A percentile compares a stretch with the other conserved stretches of the same genome.
Evolutionary conservation across 2,329 filamentous ascomycete genomes (phyloP).

Genomic region (Cladosporium sp.): DNA sequence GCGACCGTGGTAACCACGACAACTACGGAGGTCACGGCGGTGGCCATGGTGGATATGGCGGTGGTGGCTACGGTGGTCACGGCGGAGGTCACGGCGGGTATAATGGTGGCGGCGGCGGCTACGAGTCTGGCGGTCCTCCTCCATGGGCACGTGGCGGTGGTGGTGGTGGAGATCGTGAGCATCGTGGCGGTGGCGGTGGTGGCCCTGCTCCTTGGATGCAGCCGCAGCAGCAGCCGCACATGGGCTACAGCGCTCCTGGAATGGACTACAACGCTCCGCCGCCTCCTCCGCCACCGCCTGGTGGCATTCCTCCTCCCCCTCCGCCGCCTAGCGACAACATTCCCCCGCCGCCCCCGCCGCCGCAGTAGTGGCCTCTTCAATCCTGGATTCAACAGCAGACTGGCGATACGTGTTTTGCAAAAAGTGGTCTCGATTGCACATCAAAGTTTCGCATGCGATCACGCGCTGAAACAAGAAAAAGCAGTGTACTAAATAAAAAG

Average conservation of each 20-base stretch:
- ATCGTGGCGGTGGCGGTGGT: constrained; percentile 15
- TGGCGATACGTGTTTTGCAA: too few species aligned
- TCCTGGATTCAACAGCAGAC: background rate
- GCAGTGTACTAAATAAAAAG: too few species aligned
- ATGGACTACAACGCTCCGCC: constrained; percentile 26
- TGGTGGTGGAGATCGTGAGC: constrained; percentile 22
- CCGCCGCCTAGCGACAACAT: constrained; percentile 59
- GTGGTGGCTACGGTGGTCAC: constrained; percentile 17
- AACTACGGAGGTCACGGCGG: constrained; percentile 7
- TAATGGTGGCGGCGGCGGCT: constrained; percentile 21
- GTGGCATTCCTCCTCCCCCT: constrained; percentile 57
- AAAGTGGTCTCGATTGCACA: too few species aligned
- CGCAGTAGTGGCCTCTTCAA: constrained; percentile 27
- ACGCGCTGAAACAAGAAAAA: too few species aligned
- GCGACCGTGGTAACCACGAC: constrained; percentile 15
- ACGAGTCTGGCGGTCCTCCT: constrained; percentile 16
- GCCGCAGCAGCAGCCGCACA: constrained; percentile 3
- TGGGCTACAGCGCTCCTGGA: constrained; percentile 10
- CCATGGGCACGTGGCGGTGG: constrained; percentile 15
- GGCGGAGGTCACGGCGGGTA: constrained; percentile 15
- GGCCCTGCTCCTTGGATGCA: constrained; percentile 22
- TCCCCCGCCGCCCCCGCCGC: constrained; percentile 62
- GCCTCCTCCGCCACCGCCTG: constrained; percentile 50
- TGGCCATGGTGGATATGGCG: constrained; percentile 19
- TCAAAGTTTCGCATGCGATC: too few species aligned